Percentiles rank a stretch among this genome's conserved stretches.
Evolutionary conservation across 2,329 filamentous ascomycete genomes (phyloP).

Genomic region (Botryotinia narcissicola): DNA sequence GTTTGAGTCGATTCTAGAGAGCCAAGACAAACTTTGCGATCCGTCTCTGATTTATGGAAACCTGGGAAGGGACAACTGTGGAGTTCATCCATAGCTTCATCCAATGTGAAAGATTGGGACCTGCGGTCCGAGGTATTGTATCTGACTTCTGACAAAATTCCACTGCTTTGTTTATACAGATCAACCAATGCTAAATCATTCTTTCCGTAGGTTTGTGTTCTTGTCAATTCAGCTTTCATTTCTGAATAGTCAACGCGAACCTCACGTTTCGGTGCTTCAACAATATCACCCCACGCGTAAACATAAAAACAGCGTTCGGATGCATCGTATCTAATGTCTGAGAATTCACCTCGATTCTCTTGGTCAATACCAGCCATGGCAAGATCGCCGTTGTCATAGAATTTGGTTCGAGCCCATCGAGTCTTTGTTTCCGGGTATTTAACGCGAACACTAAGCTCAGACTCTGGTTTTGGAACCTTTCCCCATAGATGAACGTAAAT

Average conservation of each 20-base stretch:
- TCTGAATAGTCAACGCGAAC: conserved; percentile 1
- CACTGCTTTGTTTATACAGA: neutral
- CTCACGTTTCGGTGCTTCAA: neutral
- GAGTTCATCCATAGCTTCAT: neutral
- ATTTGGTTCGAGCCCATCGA: conserved; percentile 18
- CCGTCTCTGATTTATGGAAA: neutral
- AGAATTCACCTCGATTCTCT: conserved; percentile 5
- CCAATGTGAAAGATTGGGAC: neutral
- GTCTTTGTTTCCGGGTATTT: conserved; percentile 21
- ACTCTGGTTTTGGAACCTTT: conserved; percentile 2
- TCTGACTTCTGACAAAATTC: neutral
- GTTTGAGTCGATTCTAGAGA: conserved; percentile 20
- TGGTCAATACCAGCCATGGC: conserved; percentile 8
- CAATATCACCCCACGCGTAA: neutral
- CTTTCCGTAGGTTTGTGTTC: conserved; percentile 10
- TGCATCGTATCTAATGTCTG: conserved; percentile 13
- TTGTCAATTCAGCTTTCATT: conserved; percentile 18
- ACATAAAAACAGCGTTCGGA: conserved; percentile 6
- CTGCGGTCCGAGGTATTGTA: neutral
- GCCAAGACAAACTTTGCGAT: neutral
- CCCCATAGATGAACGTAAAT: conserved; percentile 24
- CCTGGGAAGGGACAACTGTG: neutral
- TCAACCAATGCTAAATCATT: neutral
- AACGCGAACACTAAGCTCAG: conserved; percentile 6
- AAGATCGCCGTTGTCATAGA: neutral